These are phyloP conservation scores for Beta corolliflora DNA, from an alignment of 179 eudicot species.

Conservation along the genomic window DNA sequence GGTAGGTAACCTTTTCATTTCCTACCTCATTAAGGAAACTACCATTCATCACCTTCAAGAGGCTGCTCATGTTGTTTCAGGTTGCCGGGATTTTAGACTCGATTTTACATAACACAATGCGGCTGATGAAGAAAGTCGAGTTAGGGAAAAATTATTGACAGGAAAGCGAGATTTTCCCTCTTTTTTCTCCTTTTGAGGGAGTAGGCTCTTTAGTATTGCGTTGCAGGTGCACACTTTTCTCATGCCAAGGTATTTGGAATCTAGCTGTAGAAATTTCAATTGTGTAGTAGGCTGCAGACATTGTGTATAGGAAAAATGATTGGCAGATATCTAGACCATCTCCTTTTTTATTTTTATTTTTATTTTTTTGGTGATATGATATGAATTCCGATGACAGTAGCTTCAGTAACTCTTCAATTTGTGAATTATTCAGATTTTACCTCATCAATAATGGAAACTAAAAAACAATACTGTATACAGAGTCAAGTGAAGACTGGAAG, in stretches of 20 bases:
- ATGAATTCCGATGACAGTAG: constrained; percentile 4
- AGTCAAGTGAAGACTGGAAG: not conserved
- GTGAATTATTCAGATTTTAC: not conserved
- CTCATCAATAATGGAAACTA: not conserved
- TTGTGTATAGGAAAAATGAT: constrained; percentile 16
- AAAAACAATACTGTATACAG: not conserved
- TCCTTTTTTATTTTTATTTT: not conserved
- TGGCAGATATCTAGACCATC: not conserved
- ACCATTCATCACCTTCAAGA: not conserved
- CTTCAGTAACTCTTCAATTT: not conserved
- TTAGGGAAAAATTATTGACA: constrained; percentile 75
- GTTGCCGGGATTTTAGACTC: constrained; percentile 97
- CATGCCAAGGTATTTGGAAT: constrained; percentile 7
- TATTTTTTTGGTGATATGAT: not conserved
- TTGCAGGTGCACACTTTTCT: constrained; percentile 19
- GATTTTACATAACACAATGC: constrained; percentile 73
- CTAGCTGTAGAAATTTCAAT: constrained; percentile 20
- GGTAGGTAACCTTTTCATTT: constrained; percentile 44
- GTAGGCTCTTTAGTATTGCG: constrained; percentile 16
- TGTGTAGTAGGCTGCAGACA: constrained; percentile 9
- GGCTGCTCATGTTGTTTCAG: constrained; percentile 45
- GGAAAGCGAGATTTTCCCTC: not conserved
- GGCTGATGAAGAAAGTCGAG: constrained; percentile 81
- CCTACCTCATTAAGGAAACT: not conserved
- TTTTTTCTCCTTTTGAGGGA: not conserved